Conservation (phyloP, 2,329 filamentous ascomycete species). For the Dendrostoma leiphaemia region DNA sequence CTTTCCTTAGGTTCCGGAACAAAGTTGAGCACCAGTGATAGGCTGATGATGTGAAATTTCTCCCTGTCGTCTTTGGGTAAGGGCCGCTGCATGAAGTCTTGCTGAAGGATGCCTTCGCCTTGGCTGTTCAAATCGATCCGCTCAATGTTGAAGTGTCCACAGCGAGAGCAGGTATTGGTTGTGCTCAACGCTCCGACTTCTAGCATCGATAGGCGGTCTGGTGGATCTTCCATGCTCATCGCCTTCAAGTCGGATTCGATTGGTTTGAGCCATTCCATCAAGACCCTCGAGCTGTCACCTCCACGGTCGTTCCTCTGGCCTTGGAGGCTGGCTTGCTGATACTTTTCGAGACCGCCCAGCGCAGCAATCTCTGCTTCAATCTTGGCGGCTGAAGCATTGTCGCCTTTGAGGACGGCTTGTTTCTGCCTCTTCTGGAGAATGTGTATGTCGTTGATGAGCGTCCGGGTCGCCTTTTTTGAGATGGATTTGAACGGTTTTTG, state of each 20-base stretch:
- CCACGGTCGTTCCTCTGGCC: constrained; percentile 65
- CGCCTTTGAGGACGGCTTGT: constrained; percentile 54
- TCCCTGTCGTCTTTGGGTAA: constrained; percentile 61
- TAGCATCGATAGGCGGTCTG: constrained; percentile 60
- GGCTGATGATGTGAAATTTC: constrained; percentile 82
- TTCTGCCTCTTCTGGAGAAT: constrained; percentile 61
- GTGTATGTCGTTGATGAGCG: constrained; percentile 65
- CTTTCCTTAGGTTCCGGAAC: constrained; percentile 73
- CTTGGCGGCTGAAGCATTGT: constrained; percentile 43
- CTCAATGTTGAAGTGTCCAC: constrained; percentile 67
- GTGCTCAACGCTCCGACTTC: constrained; percentile 88
- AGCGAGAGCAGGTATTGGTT: constrained; percentile 78
- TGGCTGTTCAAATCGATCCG: constrained; percentile 92
- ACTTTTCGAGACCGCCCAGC: constrained; percentile 60
- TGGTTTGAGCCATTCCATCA: constrained; percentile 61
- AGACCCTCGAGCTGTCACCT: constrained; percentile 63
- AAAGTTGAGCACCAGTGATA: constrained; percentile 93
- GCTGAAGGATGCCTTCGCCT: constrained; percentile 74
- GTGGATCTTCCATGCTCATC: constrained; percentile 18
- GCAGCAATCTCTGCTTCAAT: constrained; percentile 53
- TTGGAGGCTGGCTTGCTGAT: constrained; percentile 67
- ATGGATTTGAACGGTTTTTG: constrained; percentile 55
- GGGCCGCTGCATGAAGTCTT: constrained; percentile 91
- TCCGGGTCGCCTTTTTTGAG: constrained; percentile 62
- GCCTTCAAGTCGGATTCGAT: constrained; percentile 23